These are phyloP conservation scores for Phytophthora capsici DNA, from an alignment of 352 stramenopile genomes.

Conservation along the genomic window DNA sequence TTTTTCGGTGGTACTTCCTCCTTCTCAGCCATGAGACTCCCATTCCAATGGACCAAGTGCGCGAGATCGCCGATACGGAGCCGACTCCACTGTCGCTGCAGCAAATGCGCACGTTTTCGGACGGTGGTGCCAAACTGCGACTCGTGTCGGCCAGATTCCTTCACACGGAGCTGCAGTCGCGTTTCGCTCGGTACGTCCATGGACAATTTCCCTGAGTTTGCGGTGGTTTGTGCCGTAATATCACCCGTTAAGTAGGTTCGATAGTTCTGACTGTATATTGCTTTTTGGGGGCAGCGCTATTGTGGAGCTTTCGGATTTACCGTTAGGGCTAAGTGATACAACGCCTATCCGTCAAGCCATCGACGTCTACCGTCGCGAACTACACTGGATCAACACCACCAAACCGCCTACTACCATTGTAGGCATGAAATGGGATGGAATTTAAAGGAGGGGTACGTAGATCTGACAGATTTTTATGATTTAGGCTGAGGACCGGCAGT, in stretches of 20 bases:
- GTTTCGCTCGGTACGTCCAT: slow-evolving; percentile 58
- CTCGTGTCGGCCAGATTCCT: slow-evolving; percentile 74
- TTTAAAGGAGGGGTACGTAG: background rate
- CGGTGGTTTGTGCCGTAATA: background rate
- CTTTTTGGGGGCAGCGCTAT: slow-evolving; percentile 44
- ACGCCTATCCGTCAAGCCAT: slow-evolving; percentile 67
- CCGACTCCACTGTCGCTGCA: slow-evolving; percentile 79
- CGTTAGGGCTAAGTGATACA: slow-evolving; percentile 69
- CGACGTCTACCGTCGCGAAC: slow-evolving; percentile 63
- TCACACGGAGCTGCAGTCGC: slow-evolving; percentile 81
- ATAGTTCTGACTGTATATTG: slow-evolving; percentile 3
- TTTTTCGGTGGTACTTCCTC: slow-evolving; percentile 23
- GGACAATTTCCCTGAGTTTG: background rate
- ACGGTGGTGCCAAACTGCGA: slow-evolving; percentile 61
- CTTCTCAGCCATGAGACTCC: slow-evolving; percentile 19
- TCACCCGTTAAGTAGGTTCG: background rate
- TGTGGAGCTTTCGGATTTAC: slow-evolving; percentile 77
- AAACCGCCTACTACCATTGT: slow-evolving; percentile 53
- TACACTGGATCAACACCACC: slow-evolving; percentile 53
- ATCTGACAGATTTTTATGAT: slow-evolving; percentile 4
- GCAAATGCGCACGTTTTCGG: slow-evolving; percentile 84
- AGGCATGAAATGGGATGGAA: background rate
- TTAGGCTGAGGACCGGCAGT: slow-evolving; percentile 59
- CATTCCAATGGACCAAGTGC: slow-evolving; percentile 75
- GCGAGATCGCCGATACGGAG: slow-evolving; percentile 52